Base-by-base conservation (phyloP, 306 rosid species). In the Vigna hirtella region DNA sequence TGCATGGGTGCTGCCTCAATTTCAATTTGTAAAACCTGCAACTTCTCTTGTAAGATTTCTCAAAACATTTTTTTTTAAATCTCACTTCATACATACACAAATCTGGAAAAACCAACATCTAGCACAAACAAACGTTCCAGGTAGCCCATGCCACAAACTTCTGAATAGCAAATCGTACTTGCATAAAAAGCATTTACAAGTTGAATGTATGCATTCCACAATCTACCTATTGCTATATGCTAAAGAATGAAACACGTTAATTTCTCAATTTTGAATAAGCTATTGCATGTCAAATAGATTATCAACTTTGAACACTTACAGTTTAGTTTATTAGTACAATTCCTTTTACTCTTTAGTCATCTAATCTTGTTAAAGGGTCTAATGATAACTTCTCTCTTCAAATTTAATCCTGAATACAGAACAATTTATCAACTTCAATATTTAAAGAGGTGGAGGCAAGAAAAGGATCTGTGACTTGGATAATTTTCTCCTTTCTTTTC, bases 1-100 rank as follows among this genome's bases (percentile, higher is more conserved):
- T 85, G 84, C 77, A 81, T 80, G 63, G 97, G 93, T 71, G 91
- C 91, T 70, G 91, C 91, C 85, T 95, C 98, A 64, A 90, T 91
- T 85, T 92, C 94, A 81, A 95, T 89, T 63, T 48, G 82, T 59
- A 92, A 74, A 65, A 90, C 96, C 98, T 95, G 97, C 55, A 87
- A 77, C 67, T 42, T 45, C 43, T 70, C 72, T 40, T n/a, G 42
- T 65, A 7, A 78, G 72, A 77, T 70, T 70, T 77, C 57, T 59
- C 49, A 18, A 18, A 69, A 45, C 63, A 17, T 70, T 64, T 56
- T 40, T 20, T 34, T 73, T 68, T 18, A 36, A 72, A 50, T 49
- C 32, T 57, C 42, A 83, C 22, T 72, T n/a, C 58, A 77, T 62
- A 70, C 24, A 9, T 63, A 63, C 34, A 30, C 6, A 28, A 61